Evolutionary conservation across 1,139 yeast genomes (phyloP).

Genomic region (Barnettozyma hawaiiensis): DNA sequence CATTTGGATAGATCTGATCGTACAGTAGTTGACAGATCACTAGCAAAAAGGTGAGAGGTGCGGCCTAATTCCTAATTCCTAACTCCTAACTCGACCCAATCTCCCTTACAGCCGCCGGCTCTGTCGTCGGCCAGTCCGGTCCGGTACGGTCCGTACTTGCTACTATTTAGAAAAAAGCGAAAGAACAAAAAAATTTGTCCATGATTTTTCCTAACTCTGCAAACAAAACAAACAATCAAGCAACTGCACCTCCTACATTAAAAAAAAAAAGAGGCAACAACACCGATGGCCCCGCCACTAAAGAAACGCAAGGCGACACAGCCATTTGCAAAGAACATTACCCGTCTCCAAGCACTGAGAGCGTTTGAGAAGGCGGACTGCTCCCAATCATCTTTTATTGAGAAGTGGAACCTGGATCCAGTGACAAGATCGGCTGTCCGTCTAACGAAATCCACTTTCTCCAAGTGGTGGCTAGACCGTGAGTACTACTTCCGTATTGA

Average conservation of each 20-base stretch:
- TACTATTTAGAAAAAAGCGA: too few species aligned
- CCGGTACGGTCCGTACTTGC: too few species aligned
- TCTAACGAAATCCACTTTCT: slow-evolving; percentile 2
- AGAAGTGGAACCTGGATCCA: slow-evolving; percentile 3
- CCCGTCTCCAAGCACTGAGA: slow-evolving; percentile 2
- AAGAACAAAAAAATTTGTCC: not conserved
- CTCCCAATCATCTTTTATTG: slow-evolving; percentile 1
- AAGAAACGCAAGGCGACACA: slow-evolving; percentile 2
- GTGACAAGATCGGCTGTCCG: slow-evolving; percentile 1
- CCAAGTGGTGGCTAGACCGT: slow-evolving; percentile 3
- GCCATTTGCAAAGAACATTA: slow-evolving; percentile 3
- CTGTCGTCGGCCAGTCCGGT: too few species aligned
- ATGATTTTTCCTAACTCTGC: not conserved
- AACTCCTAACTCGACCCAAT: slow-evolving; percentile 1
- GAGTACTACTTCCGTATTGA: slow-evolving; percentile 4
- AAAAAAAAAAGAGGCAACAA: too few species aligned
- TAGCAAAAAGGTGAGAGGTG: too few species aligned
- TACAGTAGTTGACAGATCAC: not conserved
- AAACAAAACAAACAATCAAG: slow-evolving; percentile 2
- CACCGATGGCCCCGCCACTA: not conserved
- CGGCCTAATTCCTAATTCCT: not conserved
- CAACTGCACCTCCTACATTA: too few species aligned
- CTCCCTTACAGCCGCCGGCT: too few species aligned
- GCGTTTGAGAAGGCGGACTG: slow-evolving; percentile 4
- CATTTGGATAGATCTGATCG: not conserved